phyloP scores from a whole-genome alignment of 139 green algal genomes.

The Chlorella sp. region DNA sequence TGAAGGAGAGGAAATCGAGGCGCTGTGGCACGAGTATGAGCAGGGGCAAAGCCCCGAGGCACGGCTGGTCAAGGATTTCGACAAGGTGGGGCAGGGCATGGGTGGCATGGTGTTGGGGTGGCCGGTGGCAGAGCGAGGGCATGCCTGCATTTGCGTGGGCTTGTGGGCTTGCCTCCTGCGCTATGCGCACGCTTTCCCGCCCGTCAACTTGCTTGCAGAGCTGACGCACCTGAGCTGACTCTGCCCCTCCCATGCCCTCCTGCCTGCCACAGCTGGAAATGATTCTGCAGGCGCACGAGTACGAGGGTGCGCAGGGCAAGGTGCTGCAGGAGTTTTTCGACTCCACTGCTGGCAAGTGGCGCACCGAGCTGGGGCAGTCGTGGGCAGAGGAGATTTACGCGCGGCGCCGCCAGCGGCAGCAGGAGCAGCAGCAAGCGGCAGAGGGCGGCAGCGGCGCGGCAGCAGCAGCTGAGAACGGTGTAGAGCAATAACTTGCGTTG shows the following conservation, averaged over 20 bases:
- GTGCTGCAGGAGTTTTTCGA: conserved; percentile 92
- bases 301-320: conserved; percentile 76
- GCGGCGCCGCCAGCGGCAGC: neutral
- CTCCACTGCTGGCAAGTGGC: conserved; percentile 79
- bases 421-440: neutral
- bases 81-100: conserved; percentile 76
- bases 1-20: conserved; percentile 73
- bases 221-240: no score
- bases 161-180: neutral
- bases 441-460: neutral
- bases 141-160: neutral
- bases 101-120: neutral
- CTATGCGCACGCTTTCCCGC: no score
- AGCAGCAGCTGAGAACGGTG: neutral
- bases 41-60: conserved; percentile 77
- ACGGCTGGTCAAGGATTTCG: conserved; percentile 95
- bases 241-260: neutral
- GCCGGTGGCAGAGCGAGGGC: neutral
- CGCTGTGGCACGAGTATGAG: conserved; percentile 95
- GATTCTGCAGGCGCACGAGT: conserved; percentile 90
- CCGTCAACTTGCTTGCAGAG: no score
- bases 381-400: conserved; percentile 63
- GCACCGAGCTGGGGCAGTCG: conserved; percentile 69
- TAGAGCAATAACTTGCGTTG: no score
- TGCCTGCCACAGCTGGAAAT: conserved; percentile 69